These are phyloP conservation scores for Pontederia paniculata DNA, from an alignment of 176 grass and related monocot species.

Conservation along the genomic window DNA sequence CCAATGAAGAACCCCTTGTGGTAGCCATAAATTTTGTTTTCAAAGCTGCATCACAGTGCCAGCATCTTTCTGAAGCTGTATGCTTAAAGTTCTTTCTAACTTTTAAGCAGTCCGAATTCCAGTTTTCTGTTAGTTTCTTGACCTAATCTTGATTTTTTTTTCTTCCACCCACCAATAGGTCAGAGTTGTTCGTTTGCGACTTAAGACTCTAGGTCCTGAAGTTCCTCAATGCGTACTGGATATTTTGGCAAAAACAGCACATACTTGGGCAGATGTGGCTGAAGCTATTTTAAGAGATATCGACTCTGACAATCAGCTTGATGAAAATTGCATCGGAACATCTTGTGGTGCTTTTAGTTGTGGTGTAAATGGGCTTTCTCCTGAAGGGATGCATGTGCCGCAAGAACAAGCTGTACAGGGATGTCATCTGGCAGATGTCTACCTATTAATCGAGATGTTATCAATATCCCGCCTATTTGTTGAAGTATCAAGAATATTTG, in stretches of 20 bases:
- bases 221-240: conserved; percentile 69
- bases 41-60: conserved; percentile 59
- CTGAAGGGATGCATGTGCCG: conserved; percentile 57
- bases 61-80: conserved; percentile 71
- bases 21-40: conserved; percentile 60
- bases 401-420: conserved; percentile 53
- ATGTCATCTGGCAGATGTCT: conserved; percentile 69
- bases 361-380: conserved; percentile 35
- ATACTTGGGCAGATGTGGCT: conserved; percentile 59
- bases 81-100: conserved; percentile 21
- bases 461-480: conserved; percentile 66
- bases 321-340: conserved; percentile 25
- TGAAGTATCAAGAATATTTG: conserved; percentile 59
- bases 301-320: conserved; percentile 60
- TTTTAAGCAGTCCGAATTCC: neutral
- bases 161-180: conserved; percentile 23
- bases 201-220: conserved; percentile 66
- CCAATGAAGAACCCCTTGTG: conserved; percentile 55
- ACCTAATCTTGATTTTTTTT: conserved; percentile 9
- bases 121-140: neutral
- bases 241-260: conserved; percentile 60
- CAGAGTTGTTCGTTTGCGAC: conserved; percentile 50
- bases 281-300: conserved; percentile 74
- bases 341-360: conserved; percentile 29
- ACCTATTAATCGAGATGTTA: conserved; percentile 77